These are phyloP conservation scores for Hermanozyma aechmeae DNA, from an alignment of 805 yeast species.

Conservation along the genomic window DNA sequence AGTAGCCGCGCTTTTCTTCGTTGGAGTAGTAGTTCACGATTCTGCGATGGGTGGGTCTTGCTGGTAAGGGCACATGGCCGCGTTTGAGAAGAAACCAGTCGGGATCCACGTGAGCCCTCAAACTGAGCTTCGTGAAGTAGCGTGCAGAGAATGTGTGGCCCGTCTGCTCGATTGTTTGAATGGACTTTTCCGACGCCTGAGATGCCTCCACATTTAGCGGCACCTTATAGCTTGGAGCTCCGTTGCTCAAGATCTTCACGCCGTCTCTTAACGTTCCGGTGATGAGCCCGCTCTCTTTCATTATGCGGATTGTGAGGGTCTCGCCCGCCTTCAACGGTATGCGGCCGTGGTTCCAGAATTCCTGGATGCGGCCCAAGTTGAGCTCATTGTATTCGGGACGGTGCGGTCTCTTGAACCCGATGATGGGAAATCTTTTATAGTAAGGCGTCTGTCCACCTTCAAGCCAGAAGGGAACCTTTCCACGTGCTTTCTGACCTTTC, in stretches of 20 bases:
- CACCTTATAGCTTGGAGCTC: conserved; percentile 37
- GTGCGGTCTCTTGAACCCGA: conserved; percentile 71
- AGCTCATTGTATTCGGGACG: conserved; percentile 45
- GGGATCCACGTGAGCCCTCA: conserved; percentile 72
- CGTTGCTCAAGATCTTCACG: conserved; percentile 70
- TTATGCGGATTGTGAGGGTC: conserved; percentile 62
- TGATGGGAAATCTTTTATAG: conserved; percentile 74
- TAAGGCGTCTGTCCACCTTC: conserved; percentile 99
- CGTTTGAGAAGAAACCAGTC: conserved; percentile 54
- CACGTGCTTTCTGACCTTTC: conserved; percentile 97
- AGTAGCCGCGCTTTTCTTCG: conserved; percentile 67
- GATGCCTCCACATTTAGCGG: conserved; percentile 77
- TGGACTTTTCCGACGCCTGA: conserved; percentile 68
- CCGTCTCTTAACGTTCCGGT: conserved; percentile 71
- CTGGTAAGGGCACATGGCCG: conserved; percentile 75
- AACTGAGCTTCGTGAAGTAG: conserved; percentile 54
- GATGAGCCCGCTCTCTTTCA: conserved; percentile 67
- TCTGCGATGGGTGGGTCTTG: conserved; percentile 78
- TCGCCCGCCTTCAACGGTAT: conserved; percentile 50
- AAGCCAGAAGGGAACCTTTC: conserved; percentile 83
- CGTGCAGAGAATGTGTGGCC: conserved; percentile 72
- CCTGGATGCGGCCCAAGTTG: conserved; percentile 61
- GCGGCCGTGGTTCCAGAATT: conserved; percentile 61
- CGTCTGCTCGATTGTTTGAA: conserved; percentile 56
- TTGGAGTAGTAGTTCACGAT: conserved; percentile 72